Evolutionary conservation across 306 rosid genomes (phyloP).

Genomic region (Cicer judaicum): DNA sequence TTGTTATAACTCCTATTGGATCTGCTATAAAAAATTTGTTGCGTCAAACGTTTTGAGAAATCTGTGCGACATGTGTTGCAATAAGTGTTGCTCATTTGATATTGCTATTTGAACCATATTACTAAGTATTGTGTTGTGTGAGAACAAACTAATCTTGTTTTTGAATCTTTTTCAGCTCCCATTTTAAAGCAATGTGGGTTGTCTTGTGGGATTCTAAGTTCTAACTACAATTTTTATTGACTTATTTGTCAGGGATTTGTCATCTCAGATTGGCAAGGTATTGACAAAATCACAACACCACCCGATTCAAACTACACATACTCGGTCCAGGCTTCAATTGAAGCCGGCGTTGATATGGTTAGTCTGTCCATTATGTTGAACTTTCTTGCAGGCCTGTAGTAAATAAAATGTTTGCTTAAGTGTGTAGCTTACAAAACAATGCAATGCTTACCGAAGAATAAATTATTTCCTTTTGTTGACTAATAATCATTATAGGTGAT

Average conservation of each 20-base stretch:
- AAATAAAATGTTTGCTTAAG: not conserved
- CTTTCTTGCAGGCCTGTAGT: slow-evolving; percentile 28
- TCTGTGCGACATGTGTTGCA: too few species aligned
- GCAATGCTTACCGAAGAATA: slow-evolving; percentile 22
- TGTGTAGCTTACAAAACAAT: slow-evolving; percentile 26
- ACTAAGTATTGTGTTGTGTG: too few species aligned
- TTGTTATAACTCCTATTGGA: too few species aligned
- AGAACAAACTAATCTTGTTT: too few species aligned
- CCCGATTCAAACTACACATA: slow-evolving; percentile 81
- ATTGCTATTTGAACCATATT: too few species aligned
- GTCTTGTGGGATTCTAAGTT: not conserved
- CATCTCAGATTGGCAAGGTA: slow-evolving; percentile 97
- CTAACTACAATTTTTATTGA: slow-evolving; percentile 34
- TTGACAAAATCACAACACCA: slow-evolving; percentile 81
- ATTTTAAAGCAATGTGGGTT: slow-evolving; percentile 8
- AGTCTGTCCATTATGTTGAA: slow-evolving; percentile 47
- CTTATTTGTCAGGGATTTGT: slow-evolving; percentile 86
- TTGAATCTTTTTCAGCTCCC: not conserved
- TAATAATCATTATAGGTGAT: slow-evolving; percentile 64
- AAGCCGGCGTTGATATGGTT: slow-evolving; percentile 97
- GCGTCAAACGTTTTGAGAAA: too few species aligned
- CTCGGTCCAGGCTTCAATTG: slow-evolving; percentile 79
- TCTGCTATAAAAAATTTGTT: too few species aligned
- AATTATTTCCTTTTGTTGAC: slow-evolving; percentile 40
- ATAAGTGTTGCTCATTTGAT: too few species aligned